Evolutionary conservation across 2,329 filamentous ascomycete species (phyloP), one percentile per base, ranked within the genome.

Genomic region (Thelonectria discophora): DNA sequence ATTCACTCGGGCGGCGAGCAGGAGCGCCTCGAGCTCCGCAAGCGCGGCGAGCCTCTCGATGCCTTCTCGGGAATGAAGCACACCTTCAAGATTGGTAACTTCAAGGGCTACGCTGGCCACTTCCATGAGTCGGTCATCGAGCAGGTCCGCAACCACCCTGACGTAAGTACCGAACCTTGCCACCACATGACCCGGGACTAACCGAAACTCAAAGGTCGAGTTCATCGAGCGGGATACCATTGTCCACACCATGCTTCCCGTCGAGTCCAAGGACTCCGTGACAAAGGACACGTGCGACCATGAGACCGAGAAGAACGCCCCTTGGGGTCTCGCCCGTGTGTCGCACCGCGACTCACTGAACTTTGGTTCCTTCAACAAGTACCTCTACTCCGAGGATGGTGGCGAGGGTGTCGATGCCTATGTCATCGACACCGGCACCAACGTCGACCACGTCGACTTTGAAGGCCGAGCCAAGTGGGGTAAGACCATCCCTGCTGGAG

Each of bases 401-500:
- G 95, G 95, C 77, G 94, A 98, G 84, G 96, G 95, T 78, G 95
- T 99, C 71, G 95, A 99, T 80, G 95, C 95, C 75, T 99, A 99
- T 76, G 91, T 99, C 68, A 97, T 99, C 75, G 95, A 99, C 82
- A 99, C 95, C 58, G 96, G 95, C 74, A 97, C 92, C 85, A 97
- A 97, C 84, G 79, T 84, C 70, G 87, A 94, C 50, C 95, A 99
- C 83, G 93, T 97, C 70, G 95, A 99, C 82, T 99, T 99, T 68
- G 94, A 97, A 81, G 95, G 92, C 65, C 94, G 95, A 79, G 95
- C 96, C 72, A 84, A 87, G 74, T 99, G 95, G 95, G 95, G 95
- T 77, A 95, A 97, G 88, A 99, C 95, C 70, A 94, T 99, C 72
- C 96, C 96, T 64, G 70, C 79, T 49, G 89, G 89, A 64, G 94